These are phyloP conservation scores for Calycina marina DNA, from an alignment of 2,329 filamentous ascomycete species.

Conservation along the genomic window DNA sequence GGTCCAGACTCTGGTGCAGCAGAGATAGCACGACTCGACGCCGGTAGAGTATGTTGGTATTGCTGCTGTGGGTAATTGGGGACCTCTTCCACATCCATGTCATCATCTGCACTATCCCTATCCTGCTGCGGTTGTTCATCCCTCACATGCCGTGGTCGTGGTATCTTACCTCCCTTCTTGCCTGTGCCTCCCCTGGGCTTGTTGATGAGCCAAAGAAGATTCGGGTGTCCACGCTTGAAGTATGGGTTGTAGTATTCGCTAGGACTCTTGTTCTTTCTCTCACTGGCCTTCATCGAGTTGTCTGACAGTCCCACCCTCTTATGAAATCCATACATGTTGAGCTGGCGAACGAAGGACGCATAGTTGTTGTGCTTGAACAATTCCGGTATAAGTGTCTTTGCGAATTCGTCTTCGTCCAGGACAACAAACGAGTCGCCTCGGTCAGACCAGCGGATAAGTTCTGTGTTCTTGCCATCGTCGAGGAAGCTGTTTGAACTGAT, in stretches of 20 bases:
- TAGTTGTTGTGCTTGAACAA: slow-evolving; percentile 72
- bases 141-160: slow-evolving; percentile 37
- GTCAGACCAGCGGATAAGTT: slow-evolving; percentile 93
- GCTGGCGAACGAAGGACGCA: slow-evolving; percentile 59
- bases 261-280: slow-evolving; percentile 92
- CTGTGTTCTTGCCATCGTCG: slow-evolving; percentile 82
- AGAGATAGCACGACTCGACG: slow-evolving; percentile 21
- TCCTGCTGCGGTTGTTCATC: slow-evolving; percentile 45
- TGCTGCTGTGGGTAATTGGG: slow-evolving; percentile 32
- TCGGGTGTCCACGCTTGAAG: slow-evolving; percentile 84
- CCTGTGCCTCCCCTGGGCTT: slow-evolving; percentile 67
- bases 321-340: slow-evolving; percentile 52
- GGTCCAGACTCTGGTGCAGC: slow-evolving; percentile 26
- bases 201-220: slow-evolving; percentile 89
- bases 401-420: slow-evolving; percentile 84
- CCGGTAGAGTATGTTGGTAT: background rate
- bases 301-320: slow-evolving; percentile 78
- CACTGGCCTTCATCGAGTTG: slow-evolving; percentile 94
- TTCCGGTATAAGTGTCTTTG: slow-evolving; percentile 57
- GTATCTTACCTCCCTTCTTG: slow-evolving; percentile 42
- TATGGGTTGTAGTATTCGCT: slow-evolving; percentile 97
- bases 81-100: slow-evolving; percentile 26
- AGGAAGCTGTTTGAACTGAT: slow-evolving; percentile 52
- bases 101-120: slow-evolving; percentile 56
- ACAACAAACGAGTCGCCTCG: slow-evolving; percentile 95